Evolutionary conservation across 768 basidiomycete species (phyloP).

Genomic region (Podaxis sp.): DNA sequence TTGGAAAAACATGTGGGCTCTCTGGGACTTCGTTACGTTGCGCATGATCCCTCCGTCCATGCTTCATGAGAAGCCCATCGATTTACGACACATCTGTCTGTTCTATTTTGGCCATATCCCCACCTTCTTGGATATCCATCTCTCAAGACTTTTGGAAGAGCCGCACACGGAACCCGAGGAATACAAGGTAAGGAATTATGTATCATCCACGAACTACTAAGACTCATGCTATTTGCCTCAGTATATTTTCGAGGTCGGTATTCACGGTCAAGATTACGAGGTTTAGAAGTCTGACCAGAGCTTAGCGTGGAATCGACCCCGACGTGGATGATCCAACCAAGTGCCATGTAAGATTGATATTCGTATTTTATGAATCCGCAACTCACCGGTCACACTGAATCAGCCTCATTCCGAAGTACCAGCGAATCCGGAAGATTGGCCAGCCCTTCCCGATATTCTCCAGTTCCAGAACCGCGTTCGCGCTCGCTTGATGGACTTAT

Average conservation of each 20-base stretch:
- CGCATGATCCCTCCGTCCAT: conserved; percentile 86
- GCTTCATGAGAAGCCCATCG: conserved; percentile 89
- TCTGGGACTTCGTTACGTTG: conserved; percentile 84
- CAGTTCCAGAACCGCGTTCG: conserved; percentile 80
- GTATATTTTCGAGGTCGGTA: conserved; percentile 73
- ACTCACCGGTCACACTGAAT: neutral
- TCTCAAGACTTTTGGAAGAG: conserved; percentile 72
- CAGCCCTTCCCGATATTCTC: conserved; percentile 64
- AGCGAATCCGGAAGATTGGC: conserved; percentile 81
- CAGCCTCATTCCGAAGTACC: conserved; percentile 93
- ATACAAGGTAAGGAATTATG: conserved; percentile 53
- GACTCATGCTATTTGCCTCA: conserved; percentile 23
- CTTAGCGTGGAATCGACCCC: conserved; percentile 92
- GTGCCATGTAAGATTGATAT: conserved; percentile 65
- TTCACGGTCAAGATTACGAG: neutral
- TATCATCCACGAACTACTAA: neutral
- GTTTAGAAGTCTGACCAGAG: neutral
- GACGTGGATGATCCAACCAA: conserved; percentile 86
- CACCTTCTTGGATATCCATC: conserved; percentile 87
- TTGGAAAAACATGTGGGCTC: conserved; percentile 83
- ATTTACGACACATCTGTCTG: conserved; percentile 93
- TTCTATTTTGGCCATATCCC: conserved; percentile 97
- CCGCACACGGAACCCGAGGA: conserved; percentile 81
- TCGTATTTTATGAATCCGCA: neutral
- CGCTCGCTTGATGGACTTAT: conserved; percentile 66